Evolutionary conservation across 129 eudicot genomes (phyloP).

Genomic region (Escallonia rubra): DNA sequence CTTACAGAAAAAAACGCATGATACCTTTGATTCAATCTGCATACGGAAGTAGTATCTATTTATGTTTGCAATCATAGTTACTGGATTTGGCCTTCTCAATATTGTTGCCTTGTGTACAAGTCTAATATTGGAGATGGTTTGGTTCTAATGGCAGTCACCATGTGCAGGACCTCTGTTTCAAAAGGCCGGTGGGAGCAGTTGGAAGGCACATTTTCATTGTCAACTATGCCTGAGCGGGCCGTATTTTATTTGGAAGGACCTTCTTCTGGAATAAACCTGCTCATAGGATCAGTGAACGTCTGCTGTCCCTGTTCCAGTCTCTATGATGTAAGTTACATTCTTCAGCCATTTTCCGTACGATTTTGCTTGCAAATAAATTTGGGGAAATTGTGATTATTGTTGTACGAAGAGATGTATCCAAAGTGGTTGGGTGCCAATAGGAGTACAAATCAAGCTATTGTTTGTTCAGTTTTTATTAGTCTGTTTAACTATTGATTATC

Average conservation of each 20-base stretch:
- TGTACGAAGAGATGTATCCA: neutral
- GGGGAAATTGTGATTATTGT: neutral
- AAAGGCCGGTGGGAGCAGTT: conserved; percentile 60
- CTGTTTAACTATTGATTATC: neutral
- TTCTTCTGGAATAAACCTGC: conserved; percentile 70
- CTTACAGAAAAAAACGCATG: too few species aligned
- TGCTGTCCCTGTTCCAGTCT: conserved; percentile 15
- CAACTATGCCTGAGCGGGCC: conserved; percentile 49
- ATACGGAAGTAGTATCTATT: too few species aligned
- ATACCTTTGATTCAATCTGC: too few species aligned
- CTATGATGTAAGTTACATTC: conserved; percentile 30
- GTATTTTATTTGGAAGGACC: conserved; percentile 84
- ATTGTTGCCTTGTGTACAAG: too few species aligned
- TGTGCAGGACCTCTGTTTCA: conserved; percentile 47
- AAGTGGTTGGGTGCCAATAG: neutral
- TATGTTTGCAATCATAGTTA: too few species aligned
- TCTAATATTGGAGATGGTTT: too few species aligned
- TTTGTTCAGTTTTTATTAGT: neutral
- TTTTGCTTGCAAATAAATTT: neutral
- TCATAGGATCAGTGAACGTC: conserved; percentile 53
- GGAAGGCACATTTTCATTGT: conserved; percentile 71
- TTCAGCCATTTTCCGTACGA: neutral
- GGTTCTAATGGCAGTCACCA: conserved; percentile 6
- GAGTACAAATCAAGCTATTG: neutral
- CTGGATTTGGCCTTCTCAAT: too few species aligned